Evolutionary conservation across 116 monocot species (phyloP).

Genomic region (Cymodocea nodosa): DNA sequence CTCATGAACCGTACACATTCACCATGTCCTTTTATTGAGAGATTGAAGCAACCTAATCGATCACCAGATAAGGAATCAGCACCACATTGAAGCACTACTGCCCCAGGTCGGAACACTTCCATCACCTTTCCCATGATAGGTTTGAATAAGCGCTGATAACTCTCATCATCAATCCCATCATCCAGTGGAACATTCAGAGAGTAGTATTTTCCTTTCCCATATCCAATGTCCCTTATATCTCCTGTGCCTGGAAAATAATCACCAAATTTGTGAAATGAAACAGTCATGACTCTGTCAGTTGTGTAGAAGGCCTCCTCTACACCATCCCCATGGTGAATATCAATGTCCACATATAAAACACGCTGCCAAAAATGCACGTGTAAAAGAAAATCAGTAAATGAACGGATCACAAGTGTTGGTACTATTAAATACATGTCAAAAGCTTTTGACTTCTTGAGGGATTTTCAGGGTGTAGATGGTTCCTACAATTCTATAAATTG

Average conservation of each 20-base stretch:
- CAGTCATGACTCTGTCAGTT: conserved; percentile 94
- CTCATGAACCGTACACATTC: conserved; percentile 89
- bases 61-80: conserved; percentile 93
- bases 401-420: background rate
- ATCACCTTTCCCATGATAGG: conserved; percentile 84
- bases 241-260: conserved; percentile 94
- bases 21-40: conserved; percentile 82
- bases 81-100: conserved; percentile 89
- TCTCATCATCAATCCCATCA: conserved; percentile 92
- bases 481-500: too few species aligned
- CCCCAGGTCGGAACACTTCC: conserved; percentile 82
- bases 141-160: conserved; percentile 77
- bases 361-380: conserved; percentile 33
- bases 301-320: conserved; percentile 97
- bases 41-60: conserved; percentile 81
- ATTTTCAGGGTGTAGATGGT: too few species aligned
- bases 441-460: too few species aligned
- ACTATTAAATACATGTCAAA: background rate
- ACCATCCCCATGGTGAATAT: conserved; percentile 96
- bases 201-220: conserved; percentile 67
- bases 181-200: conserved; percentile 81
- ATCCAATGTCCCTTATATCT: conserved; percentile 61
- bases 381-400: background rate
- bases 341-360: conserved; percentile 91
- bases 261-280: conserved; percentile 93